Evolutionary conservation across 73 alveolate genomes (phyloP), one percentile per base, ranked within the genome.

Genomic region (Uronychia setigera): DNA sequence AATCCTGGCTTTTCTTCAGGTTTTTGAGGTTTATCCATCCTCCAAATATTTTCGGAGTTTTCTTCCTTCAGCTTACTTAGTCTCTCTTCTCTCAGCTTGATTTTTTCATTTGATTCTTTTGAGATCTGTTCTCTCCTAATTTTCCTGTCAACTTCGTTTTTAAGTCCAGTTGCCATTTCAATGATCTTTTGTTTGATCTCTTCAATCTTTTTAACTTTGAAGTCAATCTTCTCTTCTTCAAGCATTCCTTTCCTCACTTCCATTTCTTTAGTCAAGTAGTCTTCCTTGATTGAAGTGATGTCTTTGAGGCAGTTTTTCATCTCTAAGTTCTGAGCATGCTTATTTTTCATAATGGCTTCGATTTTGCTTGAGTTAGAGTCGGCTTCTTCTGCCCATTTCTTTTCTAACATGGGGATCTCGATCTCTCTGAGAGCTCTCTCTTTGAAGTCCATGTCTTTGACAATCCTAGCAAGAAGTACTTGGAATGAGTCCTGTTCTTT

Each of bases 401-500:
- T 77, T 77, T 85, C 86, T 34, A 85, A 35, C 1, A 78, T 84
- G 14, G 77, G 85, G 57, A 33, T 85, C 58, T 85, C 91, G 32
- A 74, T 84, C 46, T 85, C 91, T 26, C 81, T 11, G 31, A 77
- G 29, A 25, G 91, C 85, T 1, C 91, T 14, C 1, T 83, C 91
- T 86, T 86, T 74, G 85, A 35, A 46, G 13, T 85, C 91, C 1
- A 77, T 58, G 29, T 85, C 91, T 77, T 85, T 85, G 29, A 85
- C 85, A 31, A 74, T 85, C 33, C 60, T n/a, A 46, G 34, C 35
- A 76, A 74, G 76, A 26, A 19, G 58, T 26, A 35, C 76, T 30
- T 85, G 85, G 76, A 85, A 85, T 0, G 59, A 74, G 80, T 85
- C 91, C 58, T 85, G 76, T 78, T 85, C 91, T 33, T 77, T 85